These are phyloP conservation scores for Fusarium miscanthi DNA, from an alignment of 2,329 filamentous ascomycete genomes.

Conservation along the genomic window DNA sequence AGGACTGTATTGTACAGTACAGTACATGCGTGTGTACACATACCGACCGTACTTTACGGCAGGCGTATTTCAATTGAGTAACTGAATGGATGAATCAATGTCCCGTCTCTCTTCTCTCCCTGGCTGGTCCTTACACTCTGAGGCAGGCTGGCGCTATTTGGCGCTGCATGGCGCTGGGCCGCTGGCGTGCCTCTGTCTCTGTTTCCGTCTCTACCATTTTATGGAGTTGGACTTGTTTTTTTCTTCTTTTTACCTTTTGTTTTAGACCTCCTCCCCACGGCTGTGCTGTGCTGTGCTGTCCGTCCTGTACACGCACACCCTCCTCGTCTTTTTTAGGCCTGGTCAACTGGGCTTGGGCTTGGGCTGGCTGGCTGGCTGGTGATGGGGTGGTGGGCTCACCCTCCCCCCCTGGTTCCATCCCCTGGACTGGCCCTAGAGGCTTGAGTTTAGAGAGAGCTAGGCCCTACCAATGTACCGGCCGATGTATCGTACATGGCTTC, in stretches of 20 bases:
- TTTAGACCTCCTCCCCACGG: conserved; percentile 23
- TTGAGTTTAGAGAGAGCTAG: conserved; percentile 7
- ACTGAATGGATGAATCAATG: conserved; percentile 19
- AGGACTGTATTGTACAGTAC: not conserved
- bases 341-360: conserved; percentile 24
- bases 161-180: conserved; percentile 35
- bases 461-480: conserved; percentile 37
- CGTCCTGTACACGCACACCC: conserved; percentile 28
- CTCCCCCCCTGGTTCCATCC: conserved; percentile 21
- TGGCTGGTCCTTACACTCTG: conserved; percentile 15
- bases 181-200: conserved; percentile 16
- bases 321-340: conserved; percentile 1
- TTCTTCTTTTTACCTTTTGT: conserved; percentile 10
- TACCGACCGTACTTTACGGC: not conserved
- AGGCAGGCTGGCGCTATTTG: conserved; percentile 33
- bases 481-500: conserved; percentile 32
- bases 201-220: not conserved
- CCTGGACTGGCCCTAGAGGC: conserved; percentile 29
- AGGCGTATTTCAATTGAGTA: conserved; percentile 25
- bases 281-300: conserved; percentile 23
- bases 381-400: conserved; percentile 29
- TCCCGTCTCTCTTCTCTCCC: conserved; percentile 1
- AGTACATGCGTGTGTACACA: not conserved
- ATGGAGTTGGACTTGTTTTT: conserved; percentile 5
- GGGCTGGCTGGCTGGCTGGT: conserved; percentile 35